Evolutionary conservation across 108 stramenopile genomes (phyloP), one percentile per base, ranked within the genome.

Genomic region (Parietichytrium sp.): DNA sequence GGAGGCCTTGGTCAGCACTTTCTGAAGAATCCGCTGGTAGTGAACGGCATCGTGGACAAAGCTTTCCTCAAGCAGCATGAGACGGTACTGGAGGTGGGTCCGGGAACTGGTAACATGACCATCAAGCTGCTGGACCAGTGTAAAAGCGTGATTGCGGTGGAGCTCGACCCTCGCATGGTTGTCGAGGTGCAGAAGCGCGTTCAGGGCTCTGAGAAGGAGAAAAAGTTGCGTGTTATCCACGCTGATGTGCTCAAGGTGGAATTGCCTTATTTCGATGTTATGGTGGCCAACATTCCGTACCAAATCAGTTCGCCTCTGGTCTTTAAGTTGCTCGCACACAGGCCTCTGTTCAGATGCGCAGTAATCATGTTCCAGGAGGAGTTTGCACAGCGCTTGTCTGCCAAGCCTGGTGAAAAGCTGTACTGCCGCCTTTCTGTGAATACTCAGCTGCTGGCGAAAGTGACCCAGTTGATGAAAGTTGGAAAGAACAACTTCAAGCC

Each of bases 321-420:
- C 20, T 99, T 99, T 87, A 98, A 98, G 89, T 86, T 99, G 6
- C 89, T 99, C 25, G 72, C 89, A 7, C 97, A 98, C 81, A 89
- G 96, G 4, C 97, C 97, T 49, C 89, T 93, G 89, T 99, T 97
- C 81, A 94, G 96, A 31, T 98, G 95, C 83, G 97, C 98, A 27
- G 96, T 99, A n/a, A 90, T 99, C 88, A 97, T 99, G 98, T 96
- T 98, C 79, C 97, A 99, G 87, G 95, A 96, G 84, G 96, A 96
- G 84, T 98, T 98, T 81, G 97, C 97, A 0, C 83, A 95, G 80
- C 91, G 97, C 6, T 85, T 98, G 23, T 89, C 95, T 16, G 97
- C 97, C 12, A 87, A 92, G 78, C 95, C 98, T 10, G 96, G 96
- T 16, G 96, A 97, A 80, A 92, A 95, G 12, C 81, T 97, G 82